Base-by-base conservation (phyloP, 1,284 basidiomycete species). In the Ceratobasidium sp. region DNA sequence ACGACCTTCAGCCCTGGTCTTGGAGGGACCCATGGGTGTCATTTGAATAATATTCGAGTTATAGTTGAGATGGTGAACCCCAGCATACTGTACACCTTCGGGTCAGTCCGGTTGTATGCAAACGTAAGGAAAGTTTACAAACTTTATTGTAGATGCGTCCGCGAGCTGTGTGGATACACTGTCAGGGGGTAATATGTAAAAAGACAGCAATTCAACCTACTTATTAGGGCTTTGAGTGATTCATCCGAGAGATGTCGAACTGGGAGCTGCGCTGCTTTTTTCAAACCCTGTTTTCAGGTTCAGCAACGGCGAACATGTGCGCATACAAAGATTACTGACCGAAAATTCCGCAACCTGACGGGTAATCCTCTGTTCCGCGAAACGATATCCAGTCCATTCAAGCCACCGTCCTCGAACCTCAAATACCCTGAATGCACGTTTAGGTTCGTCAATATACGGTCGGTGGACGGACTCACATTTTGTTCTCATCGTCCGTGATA, bases 11-110 rank as follows among this genome's bases (percentile, higher is more conserved):
- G 60, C 60, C 1, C 60, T 47, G 29, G 60, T 64, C 19, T 64
- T 64, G 21, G 33, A 42, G 13, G 60, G 60, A 1, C 60, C 60
- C 60, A 64, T 54, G 14, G 60, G 19, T 3, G 60, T 64, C 60
- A 64, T 64, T 46, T 64, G 60, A 23, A 64, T 64, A 25, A 64
- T 44, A 50, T 64, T 42, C 13, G 60, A 64, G 4, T 49, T 64
- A 27, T 64, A 64, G 50, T 64, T 42, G 50, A 64, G 60, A 21
- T 64, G 50, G 49, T 64, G 60, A 54, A 64, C 60, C 14, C 60
- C 60, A 4, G 60, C 60, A 46, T 64, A 64, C 60, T 64, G 19
- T 8, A 46, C 5, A 44, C 19, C 46, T 29, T 42, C 29, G 19
- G 11, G 11, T 36, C 33, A 36, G 4, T 5, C 33, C 11, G 33